These are phyloP conservation scores for Ceratocystis colombiana DNA, from an alignment of 2,329 filamentous ascomycete species.

Conservation along the genomic window DNA sequence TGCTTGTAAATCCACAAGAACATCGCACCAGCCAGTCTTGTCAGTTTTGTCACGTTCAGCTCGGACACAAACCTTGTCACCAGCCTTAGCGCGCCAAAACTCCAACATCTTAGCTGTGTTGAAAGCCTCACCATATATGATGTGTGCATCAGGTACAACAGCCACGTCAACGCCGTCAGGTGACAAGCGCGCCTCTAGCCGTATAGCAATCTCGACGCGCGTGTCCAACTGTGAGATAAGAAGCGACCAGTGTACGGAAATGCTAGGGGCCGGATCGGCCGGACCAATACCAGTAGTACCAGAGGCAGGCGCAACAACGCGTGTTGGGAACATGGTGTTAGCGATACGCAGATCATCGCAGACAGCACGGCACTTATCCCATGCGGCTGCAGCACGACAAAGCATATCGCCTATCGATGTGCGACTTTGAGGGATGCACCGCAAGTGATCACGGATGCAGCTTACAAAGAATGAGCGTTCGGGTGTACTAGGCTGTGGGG, in stretches of 20 bases:
- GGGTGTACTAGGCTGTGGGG: conserved; percentile 46
- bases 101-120: conserved; percentile 62
- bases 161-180: conserved; percentile 45
- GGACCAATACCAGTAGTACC: neutral
- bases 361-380: conserved; percentile 54
- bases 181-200: conserved; percentile 40
- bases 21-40: conserved; percentile 42
- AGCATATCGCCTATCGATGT: conserved; percentile 51
- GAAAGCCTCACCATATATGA: conserved; percentile 70
- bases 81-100: conserved; percentile 42
- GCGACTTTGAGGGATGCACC: conserved; percentile 48
- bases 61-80: conserved; percentile 13
- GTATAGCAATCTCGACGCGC: conserved; percentile 55
- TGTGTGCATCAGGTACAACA: conserved; percentile 46
- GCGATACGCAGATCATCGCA: conserved; percentile 52
- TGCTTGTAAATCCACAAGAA: conserved; percentile 45
- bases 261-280: conserved; percentile 37
- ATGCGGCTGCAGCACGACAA: conserved; percentile 48
- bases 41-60: conserved; percentile 31
- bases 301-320: conserved; percentile 35
- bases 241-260: conserved; percentile 52
- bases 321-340: conserved; percentile 54
- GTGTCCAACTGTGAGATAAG: conserved; percentile 56
- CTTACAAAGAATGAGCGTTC: conserved; percentile 69
- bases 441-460: conserved; percentile 57